These are phyloP conservation scores for Penicillium sp. DNA, from an alignment of 2,329 filamentous ascomycete species.

Conservation along the genomic window DNA sequence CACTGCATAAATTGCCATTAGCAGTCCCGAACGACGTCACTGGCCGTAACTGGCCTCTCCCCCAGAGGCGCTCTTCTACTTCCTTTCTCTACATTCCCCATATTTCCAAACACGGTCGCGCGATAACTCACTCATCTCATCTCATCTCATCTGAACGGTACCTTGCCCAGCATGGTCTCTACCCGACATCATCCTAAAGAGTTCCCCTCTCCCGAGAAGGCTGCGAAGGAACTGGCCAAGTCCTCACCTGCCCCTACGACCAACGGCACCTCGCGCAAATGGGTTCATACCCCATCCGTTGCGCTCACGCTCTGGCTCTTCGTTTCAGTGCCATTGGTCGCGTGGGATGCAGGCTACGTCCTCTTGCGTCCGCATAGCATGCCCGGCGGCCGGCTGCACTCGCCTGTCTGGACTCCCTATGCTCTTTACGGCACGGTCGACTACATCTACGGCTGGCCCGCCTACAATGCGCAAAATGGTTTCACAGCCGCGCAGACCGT, in stretches of 20 bases:
- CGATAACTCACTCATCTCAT: background rate
- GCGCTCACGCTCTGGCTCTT: conserved; percentile 65
- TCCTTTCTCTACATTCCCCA: background rate
- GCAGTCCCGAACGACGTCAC: conserved; percentile 14
- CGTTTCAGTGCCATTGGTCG: conserved; percentile 69
- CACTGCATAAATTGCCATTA: conserved; percentile 8
- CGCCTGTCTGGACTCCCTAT: conserved; percentile 70
- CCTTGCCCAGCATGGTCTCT: conserved; percentile 47
- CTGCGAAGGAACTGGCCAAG: conserved; percentile 23
- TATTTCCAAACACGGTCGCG: background rate
- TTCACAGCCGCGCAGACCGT: conserved; percentile 71
- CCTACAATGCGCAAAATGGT: conserved; percentile 61
- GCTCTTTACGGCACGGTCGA: conserved; percentile 74
- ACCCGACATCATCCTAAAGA: conserved; percentile 52
- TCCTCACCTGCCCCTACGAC: conserved; percentile 24
- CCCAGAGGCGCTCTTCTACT: background rate
- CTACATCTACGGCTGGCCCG: conserved; percentile 73
- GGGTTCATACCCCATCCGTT: conserved; percentile 58
- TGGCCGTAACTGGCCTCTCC: conserved; percentile 10
- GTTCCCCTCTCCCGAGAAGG: conserved; percentile 39
- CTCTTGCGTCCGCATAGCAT: conserved; percentile 75
- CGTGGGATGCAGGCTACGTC: conserved; percentile 78
- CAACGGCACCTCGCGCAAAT: conserved; percentile 24
- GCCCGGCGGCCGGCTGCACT: conserved; percentile 68
- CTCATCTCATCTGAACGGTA: background rate